Base-by-base conservation (phyloP, 1,139 yeast species). In the Nadsonia starkeyi-henricii region DNA sequence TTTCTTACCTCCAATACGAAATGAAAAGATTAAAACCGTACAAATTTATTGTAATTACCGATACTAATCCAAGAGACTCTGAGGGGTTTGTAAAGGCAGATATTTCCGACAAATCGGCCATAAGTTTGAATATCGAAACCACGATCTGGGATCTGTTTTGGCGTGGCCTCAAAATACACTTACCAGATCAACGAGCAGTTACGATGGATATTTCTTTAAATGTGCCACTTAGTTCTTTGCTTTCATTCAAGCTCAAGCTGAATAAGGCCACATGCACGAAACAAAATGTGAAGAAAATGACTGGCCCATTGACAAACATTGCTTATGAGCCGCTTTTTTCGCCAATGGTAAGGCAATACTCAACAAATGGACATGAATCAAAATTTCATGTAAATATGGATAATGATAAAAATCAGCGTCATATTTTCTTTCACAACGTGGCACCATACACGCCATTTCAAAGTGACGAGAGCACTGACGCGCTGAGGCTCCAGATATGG, bases 281-380 rank as follows among this genome's bases (percentile, higher is more conserved):
- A 41, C 45, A 17, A 46, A 42, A 42, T 45, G 45, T 2, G 50
- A 50, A n/a, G 47, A 43, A 42, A 45, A 46, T 45, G 1, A 52
- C 2, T 59, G 28, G 28, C 28, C 9, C 5, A 23, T 23, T 9
- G 28, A 23, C 9, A 23, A 9, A 9, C 9, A 23, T 9, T 23
- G 9, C 9, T 23, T 9, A 23, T 9, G 28, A 23, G 9, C 28
- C 60, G 37, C 53, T 65, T 17, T 79, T 80, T 56, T 64, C 74
- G n/a, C 82, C 94, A 0, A 69, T 85, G 41, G 62, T 84, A 2
- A 72, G 86, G 49, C 95, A 86, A 62, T 74, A 75, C 66, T 68
- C 78, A 2, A 68, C 71, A n/a, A 79, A 77, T 42, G 85, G 85
- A 2, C 73, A 68, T 56, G 96, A 88, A 61, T 74, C 85, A 0